A percentile compares a stretch with the other conserved stretches of the same genome.
phyloP scores from a whole-genome alignment of 129 eudicot species.

The Centella asiatica region DNA sequence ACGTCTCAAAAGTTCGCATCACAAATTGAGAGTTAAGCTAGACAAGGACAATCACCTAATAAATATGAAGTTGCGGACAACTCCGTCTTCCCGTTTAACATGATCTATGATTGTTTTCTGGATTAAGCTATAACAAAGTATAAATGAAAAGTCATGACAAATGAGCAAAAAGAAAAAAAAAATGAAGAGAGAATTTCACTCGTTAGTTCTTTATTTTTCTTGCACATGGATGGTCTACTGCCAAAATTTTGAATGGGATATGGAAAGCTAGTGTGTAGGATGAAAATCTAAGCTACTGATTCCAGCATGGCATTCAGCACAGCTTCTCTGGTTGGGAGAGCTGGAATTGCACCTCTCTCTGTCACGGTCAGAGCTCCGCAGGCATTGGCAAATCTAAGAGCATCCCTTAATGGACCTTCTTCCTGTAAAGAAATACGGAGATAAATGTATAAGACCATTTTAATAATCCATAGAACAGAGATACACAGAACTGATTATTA shows the following conservation, averaged over 20 bases:
- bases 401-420: conserved; percentile 61
- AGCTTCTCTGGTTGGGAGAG: conserved; percentile 71
- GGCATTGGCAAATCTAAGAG: conserved; percentile 81
- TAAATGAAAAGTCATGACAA: no score
- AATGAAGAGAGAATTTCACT: background rate
- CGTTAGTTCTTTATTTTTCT: background rate
- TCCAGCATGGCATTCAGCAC: conserved; percentile 59
- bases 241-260: background rate
- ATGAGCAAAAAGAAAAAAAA: background rate
- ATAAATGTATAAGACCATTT: no score
- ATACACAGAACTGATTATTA: no score
- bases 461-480: no score
- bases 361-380: conserved; percentile 93
- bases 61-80: no score
- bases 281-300: conserved; percentile 41
- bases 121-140: no score
- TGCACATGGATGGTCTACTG: background rate
- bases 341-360: conserved; percentile 97
- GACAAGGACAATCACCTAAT: no score
- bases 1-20: no score
- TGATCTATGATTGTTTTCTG: no score
- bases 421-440: conserved; percentile 48
- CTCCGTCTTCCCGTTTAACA: no score
- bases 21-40: no score
- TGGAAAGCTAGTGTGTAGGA: conserved; percentile 13